These are phyloP conservation scores for Fusarium sacchari DNA, from an alignment of 2,329 filamentous ascomycete species.

Conservation along the genomic window DNA sequence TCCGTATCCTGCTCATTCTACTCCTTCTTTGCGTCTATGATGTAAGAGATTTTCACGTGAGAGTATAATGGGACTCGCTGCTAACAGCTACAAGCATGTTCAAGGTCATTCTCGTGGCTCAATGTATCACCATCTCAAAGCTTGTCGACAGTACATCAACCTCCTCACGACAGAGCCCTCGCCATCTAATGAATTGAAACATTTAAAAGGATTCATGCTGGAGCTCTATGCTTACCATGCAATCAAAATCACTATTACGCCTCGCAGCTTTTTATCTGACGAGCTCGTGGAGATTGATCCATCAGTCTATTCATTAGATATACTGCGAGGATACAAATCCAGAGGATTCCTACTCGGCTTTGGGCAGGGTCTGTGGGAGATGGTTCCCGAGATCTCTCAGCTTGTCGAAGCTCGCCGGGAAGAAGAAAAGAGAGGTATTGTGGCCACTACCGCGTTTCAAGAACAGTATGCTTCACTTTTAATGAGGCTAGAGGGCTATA, in stretches of 20 bases:
- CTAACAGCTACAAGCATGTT: not conserved
- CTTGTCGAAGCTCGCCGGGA: constrained; percentile 1
- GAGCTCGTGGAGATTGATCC: not conserved
- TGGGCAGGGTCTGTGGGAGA: not conserved
- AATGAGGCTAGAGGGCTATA: not conserved
- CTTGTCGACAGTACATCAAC: not conserved
- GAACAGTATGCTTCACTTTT: not conserved
- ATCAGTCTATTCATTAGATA: not conserved
- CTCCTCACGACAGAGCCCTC: not conserved
- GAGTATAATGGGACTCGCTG: too few species aligned
- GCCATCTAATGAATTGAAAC: not conserved
- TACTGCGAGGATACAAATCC: not conserved
- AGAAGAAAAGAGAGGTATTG: not conserved
- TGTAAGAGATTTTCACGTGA: not conserved
- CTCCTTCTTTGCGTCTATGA: constrained; percentile 9
- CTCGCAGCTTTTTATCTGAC: not conserved
- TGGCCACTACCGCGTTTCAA: accelerated
- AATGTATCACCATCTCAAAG: constrained; percentile 1
- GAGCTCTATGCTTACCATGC: constrained; percentile 11
- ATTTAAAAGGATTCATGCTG: not conserved
- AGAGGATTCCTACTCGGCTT: not conserved
- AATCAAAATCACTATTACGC: not conserved
- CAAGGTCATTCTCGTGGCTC: not conserved
- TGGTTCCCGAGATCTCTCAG: constrained; percentile 3
- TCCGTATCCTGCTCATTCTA: not conserved